These are phyloP conservation scores for Lichenothelia convexa DNA, from an alignment of 495 filamentous ascomycete genomes.

Conservation along the genomic window DNA sequence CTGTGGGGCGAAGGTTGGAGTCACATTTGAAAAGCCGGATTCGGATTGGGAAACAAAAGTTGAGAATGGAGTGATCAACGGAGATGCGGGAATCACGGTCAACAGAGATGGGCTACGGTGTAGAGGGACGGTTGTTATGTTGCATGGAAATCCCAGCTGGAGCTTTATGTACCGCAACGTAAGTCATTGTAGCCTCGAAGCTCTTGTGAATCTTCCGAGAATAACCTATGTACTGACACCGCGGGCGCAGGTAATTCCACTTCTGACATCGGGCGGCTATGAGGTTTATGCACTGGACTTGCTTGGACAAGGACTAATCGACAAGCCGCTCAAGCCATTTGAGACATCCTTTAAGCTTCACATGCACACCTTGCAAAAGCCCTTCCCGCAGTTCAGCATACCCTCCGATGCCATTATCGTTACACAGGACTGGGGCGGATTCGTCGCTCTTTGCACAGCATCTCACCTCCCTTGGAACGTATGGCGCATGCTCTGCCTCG, in stretches of 20 bases:
- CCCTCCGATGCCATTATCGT: not conserved
- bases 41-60: not conserved
- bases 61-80: too few relatives aligned
- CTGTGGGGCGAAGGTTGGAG: not conserved
- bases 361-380: not conserved
- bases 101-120: not conserved
- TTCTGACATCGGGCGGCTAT: not conserved
- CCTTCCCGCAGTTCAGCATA: constrained; percentile 1
- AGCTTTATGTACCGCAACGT: constrained; percentile 1
- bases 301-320: constrained; percentile 2
- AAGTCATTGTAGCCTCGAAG: not conserved
- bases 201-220: not conserved
- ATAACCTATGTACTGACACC: not conserved
- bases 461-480: not conserved
- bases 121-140: constrained; percentile 2
- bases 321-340: not conserved
- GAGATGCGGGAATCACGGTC: not conserved
- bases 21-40: not conserved
- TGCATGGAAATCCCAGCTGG: constrained; percentile 4
- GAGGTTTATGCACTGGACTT: constrained; percentile 2
- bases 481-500: not conserved
- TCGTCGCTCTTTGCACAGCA: not conserved
- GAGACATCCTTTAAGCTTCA: constrained; percentile 1
- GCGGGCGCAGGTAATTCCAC: not conserved
- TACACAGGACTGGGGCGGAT: constrained; percentile 1